Conservation (phyloP, 768 basidiomycete species). For the Suillus decipiens region DNA sequence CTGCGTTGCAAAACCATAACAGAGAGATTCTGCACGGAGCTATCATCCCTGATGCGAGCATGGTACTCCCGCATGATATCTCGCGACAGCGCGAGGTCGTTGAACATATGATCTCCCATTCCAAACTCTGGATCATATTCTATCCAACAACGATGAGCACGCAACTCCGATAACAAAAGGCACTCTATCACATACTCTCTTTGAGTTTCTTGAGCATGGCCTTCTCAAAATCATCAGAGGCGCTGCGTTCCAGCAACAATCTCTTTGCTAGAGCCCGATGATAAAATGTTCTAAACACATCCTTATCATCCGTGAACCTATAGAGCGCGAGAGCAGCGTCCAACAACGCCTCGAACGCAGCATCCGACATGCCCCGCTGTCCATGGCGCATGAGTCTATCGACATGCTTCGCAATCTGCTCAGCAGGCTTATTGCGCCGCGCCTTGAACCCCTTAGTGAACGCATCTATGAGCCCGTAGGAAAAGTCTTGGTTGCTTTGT, state of each 20-base stretch:
- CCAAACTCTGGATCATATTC: constrained; percentile 96
- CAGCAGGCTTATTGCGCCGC: constrained; percentile 81
- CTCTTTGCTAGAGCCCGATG: constrained; percentile 87
- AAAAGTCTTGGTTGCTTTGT: constrained; percentile 55
- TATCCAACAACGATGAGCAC: constrained; percentile 34
- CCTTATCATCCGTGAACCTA: constrained; percentile 88
- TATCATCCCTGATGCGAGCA: constrained; percentile 40
- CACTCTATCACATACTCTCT: constrained; percentile 56
- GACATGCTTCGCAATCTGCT: constrained; percentile 90
- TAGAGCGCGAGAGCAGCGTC: constrained; percentile 74
- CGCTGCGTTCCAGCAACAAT: constrained; percentile 79
- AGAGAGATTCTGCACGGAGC: constrained; percentile 51
- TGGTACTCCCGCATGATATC: constrained; percentile 74
- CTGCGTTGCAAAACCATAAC: constrained; percentile 87
- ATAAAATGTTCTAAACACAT: constrained; percentile 93
- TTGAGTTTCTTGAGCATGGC: constrained; percentile 84
- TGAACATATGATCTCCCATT: constrained; percentile 95
- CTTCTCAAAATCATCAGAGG: constrained; percentile 85
- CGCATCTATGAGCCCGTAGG: constrained; percentile 69
- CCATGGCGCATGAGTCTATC: constrained; percentile 88
- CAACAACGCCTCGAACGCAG: constrained; percentile 61
- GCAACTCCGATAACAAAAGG: constrained; percentile 5
- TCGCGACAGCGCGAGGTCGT: constrained; percentile 76
- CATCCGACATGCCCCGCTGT: constrained; percentile 67
- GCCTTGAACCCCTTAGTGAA: constrained; percentile 75